Conservation (phyloP, 169 alveolate genomes). For the Plasmodium berghei region DNA sequence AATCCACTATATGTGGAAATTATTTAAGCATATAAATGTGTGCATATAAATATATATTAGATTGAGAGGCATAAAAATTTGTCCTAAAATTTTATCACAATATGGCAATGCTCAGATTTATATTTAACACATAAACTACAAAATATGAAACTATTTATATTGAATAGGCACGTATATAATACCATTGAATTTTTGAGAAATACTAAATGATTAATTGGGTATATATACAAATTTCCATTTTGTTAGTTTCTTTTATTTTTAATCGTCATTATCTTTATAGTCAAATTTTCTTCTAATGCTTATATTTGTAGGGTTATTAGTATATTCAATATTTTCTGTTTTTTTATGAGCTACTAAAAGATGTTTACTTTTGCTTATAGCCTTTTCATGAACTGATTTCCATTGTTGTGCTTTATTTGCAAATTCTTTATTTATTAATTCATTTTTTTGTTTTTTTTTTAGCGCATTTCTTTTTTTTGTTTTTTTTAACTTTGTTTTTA, state of each 20-base stretch:
- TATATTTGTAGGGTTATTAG: constrained; percentile 24
- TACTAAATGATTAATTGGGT: too few species aligned
- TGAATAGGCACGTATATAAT: too few species aligned
- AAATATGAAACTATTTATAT: too few species aligned
- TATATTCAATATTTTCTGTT: constrained; percentile 54
- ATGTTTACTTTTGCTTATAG: constrained; percentile 63
- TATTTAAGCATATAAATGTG: too few species aligned
- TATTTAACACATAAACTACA: too few species aligned
- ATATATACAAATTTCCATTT: background rate
- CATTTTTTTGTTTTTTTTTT: constrained; percentile 85
- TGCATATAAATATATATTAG: too few species aligned
- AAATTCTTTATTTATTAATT: constrained; percentile 79
- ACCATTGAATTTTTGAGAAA: too few species aligned
- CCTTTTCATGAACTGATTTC: constrained; percentile 85
- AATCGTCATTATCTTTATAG: constrained; percentile 58
- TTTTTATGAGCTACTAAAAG: constrained; percentile 50
- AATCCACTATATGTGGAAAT: too few species aligned
- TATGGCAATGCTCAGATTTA: too few species aligned
- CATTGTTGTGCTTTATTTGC: constrained; percentile 81
- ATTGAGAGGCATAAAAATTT: too few species aligned
- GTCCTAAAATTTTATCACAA: too few species aligned
- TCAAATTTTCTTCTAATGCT: constrained; percentile 56
- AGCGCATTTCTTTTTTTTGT: constrained; percentile 82
- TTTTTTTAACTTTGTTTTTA: constrained; percentile 83
- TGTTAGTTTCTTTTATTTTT: background rate